Evolutionary conservation across 176 grass and related monocot species (phyloP).

Genomic region (Aegilops tauschii): DNA sequence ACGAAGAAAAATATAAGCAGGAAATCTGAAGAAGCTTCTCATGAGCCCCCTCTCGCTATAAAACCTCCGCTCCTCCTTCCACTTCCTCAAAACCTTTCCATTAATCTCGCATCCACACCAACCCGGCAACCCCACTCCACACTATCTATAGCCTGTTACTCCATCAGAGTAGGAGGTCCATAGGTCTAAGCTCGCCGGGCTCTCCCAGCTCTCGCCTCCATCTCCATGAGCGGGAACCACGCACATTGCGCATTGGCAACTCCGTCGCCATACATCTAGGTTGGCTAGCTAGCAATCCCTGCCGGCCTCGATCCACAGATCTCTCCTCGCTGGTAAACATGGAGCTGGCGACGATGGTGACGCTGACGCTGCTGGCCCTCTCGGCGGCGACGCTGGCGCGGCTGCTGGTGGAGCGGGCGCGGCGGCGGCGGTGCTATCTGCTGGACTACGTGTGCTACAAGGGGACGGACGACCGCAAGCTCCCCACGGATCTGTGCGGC

Average conservation of each 20-base stretch:
- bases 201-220: not conserved
- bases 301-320: not conserved
- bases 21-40: not conserved
- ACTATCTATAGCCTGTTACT: not conserved
- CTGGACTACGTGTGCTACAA: slow-evolving; percentile 93
- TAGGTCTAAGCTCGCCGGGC: not conserved
- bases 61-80: not conserved
- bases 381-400: slow-evolving; percentile 31
- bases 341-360: slow-evolving; percentile 50
- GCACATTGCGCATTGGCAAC: slow-evolving; percentile 2
- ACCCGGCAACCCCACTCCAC: slow-evolving; percentile 15
- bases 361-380: slow-evolving; percentile 44
- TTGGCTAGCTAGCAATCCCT: not conserved
- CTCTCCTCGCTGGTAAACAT: slow-evolving; percentile 18
- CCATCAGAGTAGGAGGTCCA: not conserved
- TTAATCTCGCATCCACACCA: slow-evolving; percentile 11
- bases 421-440: slow-evolving; percentile 65
- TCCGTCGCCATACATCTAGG: not conserved
- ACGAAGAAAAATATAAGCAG: not conserved
- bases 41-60: slow-evolving; percentile 8
- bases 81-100: not conserved
- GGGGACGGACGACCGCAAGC: slow-evolving; percentile 79
- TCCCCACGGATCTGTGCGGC: slow-evolving; percentile 80
- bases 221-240: slow-evolving; percentile 35
- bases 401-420: slow-evolving; percentile 28